Percentiles rank a stretch among this genome's conserved stretches.
Evolutionary conservation across 192 early-diverging fungal species (phyloP).

Genomic region (Polychytrium aggregatum): DNA sequence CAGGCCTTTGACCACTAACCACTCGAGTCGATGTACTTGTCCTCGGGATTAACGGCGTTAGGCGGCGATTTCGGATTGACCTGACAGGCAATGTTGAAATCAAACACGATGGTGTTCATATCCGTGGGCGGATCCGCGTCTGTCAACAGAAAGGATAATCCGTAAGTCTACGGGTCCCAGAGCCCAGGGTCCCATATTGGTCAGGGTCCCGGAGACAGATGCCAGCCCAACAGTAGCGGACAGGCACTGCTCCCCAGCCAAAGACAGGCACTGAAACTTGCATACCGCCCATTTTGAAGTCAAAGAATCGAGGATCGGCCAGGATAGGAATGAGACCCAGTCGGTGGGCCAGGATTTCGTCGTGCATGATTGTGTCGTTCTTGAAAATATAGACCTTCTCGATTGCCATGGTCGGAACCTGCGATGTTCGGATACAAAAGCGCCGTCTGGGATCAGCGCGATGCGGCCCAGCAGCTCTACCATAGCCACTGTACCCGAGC

Average conservation of each 20-base stretch:
- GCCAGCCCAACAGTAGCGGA: too few relatives aligned
- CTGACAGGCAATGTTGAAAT: constrained; percentile 62
- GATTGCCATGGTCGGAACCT: constrained; percentile 95
- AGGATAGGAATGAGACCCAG: constrained; percentile 86
- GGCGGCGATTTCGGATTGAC: constrained; percentile 44
- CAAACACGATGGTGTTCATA: constrained; percentile 87
- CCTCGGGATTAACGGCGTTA: constrained; percentile 60
- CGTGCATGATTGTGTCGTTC: constrained; percentile 83
- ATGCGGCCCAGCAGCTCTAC: background rate
- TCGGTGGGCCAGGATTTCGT: constrained; percentile 87
- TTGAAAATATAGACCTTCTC: constrained; percentile 86
- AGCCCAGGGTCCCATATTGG: background rate
- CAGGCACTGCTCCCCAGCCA: too few relatives aligned
- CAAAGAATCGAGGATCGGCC: constrained; percentile 72
- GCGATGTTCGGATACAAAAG: too few relatives aligned
- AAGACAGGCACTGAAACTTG: too few relatives aligned
- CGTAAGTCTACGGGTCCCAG: background rate
- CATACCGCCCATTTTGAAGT: constrained; percentile 48
- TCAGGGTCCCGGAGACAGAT: background rate
- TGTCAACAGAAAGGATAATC: background rate
- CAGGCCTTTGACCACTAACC: constrained; percentile 27
- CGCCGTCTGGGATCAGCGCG: too few relatives aligned
- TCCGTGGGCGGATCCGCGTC: constrained; percentile 74
- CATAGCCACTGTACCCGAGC: too few relatives aligned
- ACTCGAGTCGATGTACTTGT: constrained; percentile 59